Evolutionary conservation across 257 asterid species (phyloP).

Genomic region (Verbena officinalis): DNA sequence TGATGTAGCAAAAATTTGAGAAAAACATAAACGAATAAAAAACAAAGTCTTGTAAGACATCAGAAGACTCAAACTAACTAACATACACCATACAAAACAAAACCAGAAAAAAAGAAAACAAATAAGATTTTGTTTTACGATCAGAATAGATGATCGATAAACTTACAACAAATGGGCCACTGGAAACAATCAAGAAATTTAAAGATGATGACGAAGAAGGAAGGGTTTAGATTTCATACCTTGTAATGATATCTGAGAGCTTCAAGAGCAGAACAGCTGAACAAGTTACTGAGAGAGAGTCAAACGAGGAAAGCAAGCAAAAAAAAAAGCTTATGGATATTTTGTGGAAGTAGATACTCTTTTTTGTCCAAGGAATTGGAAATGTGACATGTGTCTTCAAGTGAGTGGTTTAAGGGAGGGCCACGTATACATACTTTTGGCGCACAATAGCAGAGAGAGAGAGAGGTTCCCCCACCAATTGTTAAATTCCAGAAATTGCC

Average conservation of each 20-base stretch:
- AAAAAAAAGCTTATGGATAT: background rate
- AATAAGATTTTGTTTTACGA: background rate
- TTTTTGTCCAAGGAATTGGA: background rate
- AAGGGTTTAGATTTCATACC: slow-evolving; percentile 20
- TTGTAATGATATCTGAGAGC: slow-evolving; percentile 23
- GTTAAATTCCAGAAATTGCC: slow-evolving; percentile 13
- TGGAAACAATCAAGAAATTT: slow-evolving; percentile 13
- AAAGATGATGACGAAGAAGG: background rate
- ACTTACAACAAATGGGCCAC: background rate
- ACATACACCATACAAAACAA: background rate
- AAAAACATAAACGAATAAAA: background rate
- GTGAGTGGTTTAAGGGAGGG: slow-evolving; percentile 4
- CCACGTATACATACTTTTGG: slow-evolving; percentile 19
- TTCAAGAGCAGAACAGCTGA: slow-evolving; percentile 30
- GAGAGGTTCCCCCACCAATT: background rate
- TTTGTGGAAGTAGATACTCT: slow-evolving; percentile 15
- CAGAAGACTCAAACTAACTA: background rate
- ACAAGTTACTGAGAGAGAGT: slow-evolving; percentile 18
- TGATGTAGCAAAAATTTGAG: slow-evolving; percentile 1
- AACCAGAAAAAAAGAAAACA: background rate
- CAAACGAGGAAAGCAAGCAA: background rate
- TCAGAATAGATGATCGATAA: slow-evolving; percentile 28
- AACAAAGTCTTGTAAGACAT: background rate
- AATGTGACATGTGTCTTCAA: background rate
- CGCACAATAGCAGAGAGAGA: too few relatives aligned